Evolutionary conservation across 441 rosid species (phyloP), one percentile per base, ranked within the genome.

Genomic region (Brassica hybrid): DNA sequence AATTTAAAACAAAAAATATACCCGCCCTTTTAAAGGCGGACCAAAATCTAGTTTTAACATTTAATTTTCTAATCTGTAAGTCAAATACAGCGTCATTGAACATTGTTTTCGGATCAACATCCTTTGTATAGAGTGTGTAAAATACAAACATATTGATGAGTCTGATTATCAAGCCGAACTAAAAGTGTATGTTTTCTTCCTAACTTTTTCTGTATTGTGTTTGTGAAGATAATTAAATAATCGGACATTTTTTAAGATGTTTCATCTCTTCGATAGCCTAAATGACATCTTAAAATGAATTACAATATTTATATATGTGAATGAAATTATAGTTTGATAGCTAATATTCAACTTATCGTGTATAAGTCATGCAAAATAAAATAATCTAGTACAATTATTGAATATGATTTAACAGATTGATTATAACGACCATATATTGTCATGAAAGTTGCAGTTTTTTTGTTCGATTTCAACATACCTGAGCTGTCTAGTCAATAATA

Each of bases 401-500:
- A 23, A 61, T 36, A 36, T 34, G 17, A 67, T 78, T 60, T 50
- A 67, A n/a, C 38, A 67, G 58, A 34, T 18, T 72, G 56, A 65
- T 19, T 65, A 36, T 60, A 34, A 34, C 34, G 73, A 32, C 81
- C 56, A 57, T 57, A 71, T 54, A 64, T 25, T 73, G 23, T 62
- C 61, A 69, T 69, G 23, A 52, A 41, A 69, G 54, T 54, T 62
- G 72, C 52, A 69, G 12, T 18, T 63, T 18, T 64, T 41, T 67
- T 9, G 38, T 8, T 74, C 56, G 67, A 74, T 23, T 19, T 79
- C 21, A 48, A 38, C 41, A 66, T 18, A 68, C n/a, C 45, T 18
- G 65, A 72, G 73, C 41, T 73, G 81, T 73, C 52, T 60, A 62
- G 45, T 57, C 71, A 79, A 64, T 64, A 41, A 27, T 64, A 67